These are phyloP conservation scores for Sphagnurus paluster DNA, from an alignment of 1,284 basidiomycete genomes.

Conservation along the genomic window DNA sequence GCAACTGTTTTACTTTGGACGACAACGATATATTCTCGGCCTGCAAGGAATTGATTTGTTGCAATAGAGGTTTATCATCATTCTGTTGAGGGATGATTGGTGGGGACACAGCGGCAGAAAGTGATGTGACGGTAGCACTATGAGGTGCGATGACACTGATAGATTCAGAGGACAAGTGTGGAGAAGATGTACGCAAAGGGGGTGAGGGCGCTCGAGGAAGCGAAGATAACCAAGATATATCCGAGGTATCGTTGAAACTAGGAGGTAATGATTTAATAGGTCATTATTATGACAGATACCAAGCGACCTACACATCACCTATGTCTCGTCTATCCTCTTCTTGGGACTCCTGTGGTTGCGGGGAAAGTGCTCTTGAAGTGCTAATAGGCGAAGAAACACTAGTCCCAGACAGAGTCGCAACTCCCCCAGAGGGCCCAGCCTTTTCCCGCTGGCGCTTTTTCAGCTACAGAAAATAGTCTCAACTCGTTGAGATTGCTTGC, in stretches of 20 bases:
- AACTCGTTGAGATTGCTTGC: constrained; percentile 19
- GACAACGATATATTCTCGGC: constrained; percentile 28
- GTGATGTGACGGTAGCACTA: constrained; percentile 11
- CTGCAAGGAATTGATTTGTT: constrained; percentile 14
- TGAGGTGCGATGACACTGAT: constrained; percentile 11
- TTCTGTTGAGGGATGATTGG: constrained; percentile 9
- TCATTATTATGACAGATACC: too few species aligned
- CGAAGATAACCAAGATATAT: constrained; percentile 59
- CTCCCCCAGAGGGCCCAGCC: constrained; percentile 37
- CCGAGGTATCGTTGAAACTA: constrained; percentile 43
- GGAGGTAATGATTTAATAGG: too few species aligned
- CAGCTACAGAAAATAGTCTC: constrained; percentile 44
- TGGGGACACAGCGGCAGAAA: constrained; percentile 20
- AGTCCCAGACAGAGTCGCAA: constrained; percentile 28
- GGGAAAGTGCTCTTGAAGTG: constrained; percentile 56
- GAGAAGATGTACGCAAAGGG: constrained; percentile 14
- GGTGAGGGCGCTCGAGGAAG: constrained; percentile 48
- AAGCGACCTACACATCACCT: constrained; percentile 57
- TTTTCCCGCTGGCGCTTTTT: constrained; percentile 77
- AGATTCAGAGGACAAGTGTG: too few species aligned
- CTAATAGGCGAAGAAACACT: constrained; percentile 38
- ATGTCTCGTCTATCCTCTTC: constrained; percentile 45
- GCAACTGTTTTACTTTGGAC: constrained; percentile 28
- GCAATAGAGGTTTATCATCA: constrained; percentile 1
- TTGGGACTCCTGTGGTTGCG: constrained; percentile 36